These are phyloP conservation scores for Ichthyophthirius multifiliis DNA, from an alignment of 169 alveolate species.

Conservation along the genomic window DNA sequence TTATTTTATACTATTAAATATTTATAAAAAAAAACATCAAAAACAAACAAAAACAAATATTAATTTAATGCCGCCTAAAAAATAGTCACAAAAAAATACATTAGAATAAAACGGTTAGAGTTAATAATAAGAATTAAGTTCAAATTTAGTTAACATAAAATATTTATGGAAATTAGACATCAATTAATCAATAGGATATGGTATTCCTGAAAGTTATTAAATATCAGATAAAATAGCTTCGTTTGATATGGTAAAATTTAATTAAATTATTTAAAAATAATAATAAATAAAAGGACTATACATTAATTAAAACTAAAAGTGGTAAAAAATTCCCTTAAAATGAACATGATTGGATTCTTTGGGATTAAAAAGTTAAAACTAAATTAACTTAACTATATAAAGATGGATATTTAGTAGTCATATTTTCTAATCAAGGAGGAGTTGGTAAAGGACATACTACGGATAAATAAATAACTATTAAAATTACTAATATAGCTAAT, in stretches of 20 bases:
- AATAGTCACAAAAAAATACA: too few relatives aligned
- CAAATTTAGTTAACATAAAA: too few relatives aligned
- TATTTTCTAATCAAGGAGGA: slow-evolving; percentile 77
- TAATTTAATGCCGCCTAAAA: too few relatives aligned
- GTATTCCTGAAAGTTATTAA: neutral
- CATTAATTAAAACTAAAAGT: slow-evolving; percentile 5
- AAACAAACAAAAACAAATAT: too few relatives aligned
- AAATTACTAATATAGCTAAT: slow-evolving; percentile 44
- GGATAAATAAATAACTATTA: slow-evolving; percentile 50
- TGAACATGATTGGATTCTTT: slow-evolving; percentile 58
- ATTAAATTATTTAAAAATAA: neutral
- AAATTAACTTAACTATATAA: slow-evolving; percentile 51
- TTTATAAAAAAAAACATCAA: too few relatives aligned
- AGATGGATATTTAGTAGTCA: slow-evolving; percentile 64
- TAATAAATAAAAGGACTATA: neutral
- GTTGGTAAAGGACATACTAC: slow-evolving; percentile 63
- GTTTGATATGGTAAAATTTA: slow-evolving; percentile 11
- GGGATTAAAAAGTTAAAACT: slow-evolving; percentile 44
- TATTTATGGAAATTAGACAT: too few relatives aligned
- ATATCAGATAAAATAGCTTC: neutral
- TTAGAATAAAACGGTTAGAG: too few relatives aligned
- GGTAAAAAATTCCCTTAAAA: slow-evolving; percentile 14
- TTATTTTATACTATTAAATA: too few relatives aligned
- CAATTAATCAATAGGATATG: neutral
- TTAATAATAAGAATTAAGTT: too few relatives aligned